Percentiles rank a stretch among this genome's conserved stretches.
These are phyloP conservation scores for Sporisorium scitamineum DNA, from an alignment of 1,284 basidiomycete genomes.

Conservation along the genomic window DNA sequence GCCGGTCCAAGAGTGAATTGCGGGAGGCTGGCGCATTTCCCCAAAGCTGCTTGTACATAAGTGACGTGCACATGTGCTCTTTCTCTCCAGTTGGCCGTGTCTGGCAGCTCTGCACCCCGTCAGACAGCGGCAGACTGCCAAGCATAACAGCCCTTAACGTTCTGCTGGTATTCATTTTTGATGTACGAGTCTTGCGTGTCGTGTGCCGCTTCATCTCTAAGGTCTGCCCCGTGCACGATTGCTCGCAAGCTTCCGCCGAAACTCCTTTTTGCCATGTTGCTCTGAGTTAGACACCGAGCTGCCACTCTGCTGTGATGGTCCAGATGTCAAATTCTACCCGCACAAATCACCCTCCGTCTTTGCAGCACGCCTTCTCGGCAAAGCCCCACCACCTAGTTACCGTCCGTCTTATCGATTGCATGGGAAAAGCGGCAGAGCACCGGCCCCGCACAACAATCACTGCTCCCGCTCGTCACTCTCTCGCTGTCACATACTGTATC, in stretches of 20 bases:
- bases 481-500: too few species aligned
- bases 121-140: slow-evolving; percentile 5
- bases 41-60: too few species aligned
- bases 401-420: background rate
- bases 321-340: background rate
- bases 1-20: background rate
- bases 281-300: background rate
- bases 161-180: background rate
- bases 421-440: slow-evolving; percentile 5
- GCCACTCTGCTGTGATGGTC: background rate
- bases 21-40: slow-evolving; percentile 9
- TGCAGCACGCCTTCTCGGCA: background rate
- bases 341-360: background rate
- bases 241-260: slow-evolving; percentile 6
- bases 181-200: background rate
- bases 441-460: background rate
- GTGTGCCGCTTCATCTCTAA: background rate
- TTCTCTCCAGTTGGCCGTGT: background rate
- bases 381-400: too few species aligned
- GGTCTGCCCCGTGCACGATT: background rate
- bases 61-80: slow-evolving; percentile 3
- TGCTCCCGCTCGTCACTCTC: background rate
- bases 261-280: background rate
- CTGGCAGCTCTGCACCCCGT: background rate
- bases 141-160: background rate